A percentile compares a stretch with the other conserved stretches of the same genome.
Conservation (phyloP, 1,139 yeast species). For the Hyphopichia pseudoburtonii region DNA sequence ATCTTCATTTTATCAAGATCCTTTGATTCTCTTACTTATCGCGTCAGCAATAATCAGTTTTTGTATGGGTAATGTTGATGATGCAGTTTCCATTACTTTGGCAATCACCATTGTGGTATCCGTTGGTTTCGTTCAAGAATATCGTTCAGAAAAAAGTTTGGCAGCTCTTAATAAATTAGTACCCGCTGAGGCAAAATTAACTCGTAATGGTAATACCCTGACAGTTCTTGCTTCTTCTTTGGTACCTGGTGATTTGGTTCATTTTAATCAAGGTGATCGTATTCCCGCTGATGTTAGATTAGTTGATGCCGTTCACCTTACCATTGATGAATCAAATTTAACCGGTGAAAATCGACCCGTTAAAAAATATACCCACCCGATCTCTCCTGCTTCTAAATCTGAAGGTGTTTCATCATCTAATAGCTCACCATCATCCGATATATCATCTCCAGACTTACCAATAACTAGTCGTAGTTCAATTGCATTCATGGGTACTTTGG, state of each 20-base stretch:
- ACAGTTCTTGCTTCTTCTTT: slow-evolving; percentile 80
- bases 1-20: slow-evolving; percentile 82
- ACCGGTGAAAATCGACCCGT: slow-evolving; percentile 95
- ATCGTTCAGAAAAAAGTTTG: slow-evolving; percentile 87
- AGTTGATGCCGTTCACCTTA: slow-evolving; percentile 70
- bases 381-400: slow-evolving; percentile 17
- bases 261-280: slow-evolving; percentile 86
- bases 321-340: slow-evolving; percentile 86
- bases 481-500: slow-evolving; percentile 95
- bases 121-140: slow-evolving; percentile 96
- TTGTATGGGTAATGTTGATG: slow-evolving; percentile 90
- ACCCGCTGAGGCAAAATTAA: slow-evolving; percentile 89
- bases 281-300: slow-evolving; percentile 92
- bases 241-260: slow-evolving; percentile 94
- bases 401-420: slow-evolving; percentile 12
- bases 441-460: slow-evolving; percentile 30
- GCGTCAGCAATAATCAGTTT: slow-evolving; percentile 86
- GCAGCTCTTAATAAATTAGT: slow-evolving; percentile 89
- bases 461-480: slow-evolving; percentile 70
- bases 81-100: slow-evolving; percentile 82
- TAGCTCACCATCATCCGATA: slow-evolving; percentile 22
- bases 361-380: slow-evolving; percentile 47
- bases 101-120: slow-evolving; percentile 90
- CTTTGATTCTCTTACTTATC: slow-evolving; percentile 78
- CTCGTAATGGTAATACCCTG: slow-evolving; percentile 73